phyloP scores from a whole-genome alignment of 1,284 basidiomycete genomes.

The Puccinia hordei region DNA sequence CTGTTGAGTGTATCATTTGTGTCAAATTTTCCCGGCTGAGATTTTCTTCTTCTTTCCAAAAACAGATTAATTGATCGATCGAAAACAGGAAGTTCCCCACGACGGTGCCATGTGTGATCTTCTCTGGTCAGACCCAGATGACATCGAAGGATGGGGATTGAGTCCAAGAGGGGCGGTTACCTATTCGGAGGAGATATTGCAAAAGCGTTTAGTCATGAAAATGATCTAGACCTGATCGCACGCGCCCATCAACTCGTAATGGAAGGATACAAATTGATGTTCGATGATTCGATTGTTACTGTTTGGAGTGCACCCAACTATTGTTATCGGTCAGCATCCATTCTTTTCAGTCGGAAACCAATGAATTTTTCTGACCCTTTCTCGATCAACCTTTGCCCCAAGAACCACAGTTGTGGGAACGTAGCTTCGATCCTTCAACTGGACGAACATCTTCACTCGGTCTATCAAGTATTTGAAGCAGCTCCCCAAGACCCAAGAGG shows the following conservation, averaged over 20 bases:
- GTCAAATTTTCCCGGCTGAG: background rate
- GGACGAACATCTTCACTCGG: conserved; percentile 83
- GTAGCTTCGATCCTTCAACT: conserved; percentile 89
- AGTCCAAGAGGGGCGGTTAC: conserved; percentile 93
- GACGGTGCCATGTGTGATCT: conserved; percentile 99
- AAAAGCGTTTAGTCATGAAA: conserved; percentile 82
- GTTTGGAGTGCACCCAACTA: conserved; percentile 99
- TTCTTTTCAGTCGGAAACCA: background rate
- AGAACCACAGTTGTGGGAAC: conserved; percentile 77
- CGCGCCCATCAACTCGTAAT: conserved; percentile 96
- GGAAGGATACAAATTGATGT: conserved; percentile 99
- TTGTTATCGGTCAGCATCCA: conserved; percentile 76
- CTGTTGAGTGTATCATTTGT: conserved; percentile 16
- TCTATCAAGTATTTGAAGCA: conserved; percentile 85
- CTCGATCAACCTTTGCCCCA: conserved; percentile 51
- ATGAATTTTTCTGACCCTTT: background rate
- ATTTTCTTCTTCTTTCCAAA: background rate
- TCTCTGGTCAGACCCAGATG: conserved; percentile 97
- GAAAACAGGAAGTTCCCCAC: conserved; percentile 98
- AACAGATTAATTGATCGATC: conserved; percentile 85
- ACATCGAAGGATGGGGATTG: conserved; percentile 90
- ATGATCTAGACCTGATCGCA: conserved; percentile 91
- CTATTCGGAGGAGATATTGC: conserved; percentile 93
- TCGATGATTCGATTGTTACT: conserved; percentile 90
- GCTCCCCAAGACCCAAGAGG: conserved; percentile 61